Conservation (phyloP, 1,139 yeast genomes). For the Diutina catenulata region DNA sequence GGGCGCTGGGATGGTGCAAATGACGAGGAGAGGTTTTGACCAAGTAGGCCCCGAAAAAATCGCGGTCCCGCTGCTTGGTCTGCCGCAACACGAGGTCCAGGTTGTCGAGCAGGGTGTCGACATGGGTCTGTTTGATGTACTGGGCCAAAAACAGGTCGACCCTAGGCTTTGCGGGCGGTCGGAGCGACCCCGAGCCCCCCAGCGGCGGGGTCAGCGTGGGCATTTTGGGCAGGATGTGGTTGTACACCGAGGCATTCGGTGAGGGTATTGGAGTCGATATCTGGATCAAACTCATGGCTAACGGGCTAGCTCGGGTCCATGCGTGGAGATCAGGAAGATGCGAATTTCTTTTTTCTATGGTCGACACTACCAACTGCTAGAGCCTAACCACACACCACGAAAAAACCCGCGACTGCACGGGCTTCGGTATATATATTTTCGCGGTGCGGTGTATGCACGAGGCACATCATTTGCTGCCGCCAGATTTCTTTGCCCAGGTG, state of each 20-base stretch:
- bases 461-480: too few relatives aligned
- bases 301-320: too few relatives aligned
- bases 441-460: too few relatives aligned
- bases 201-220: neutral
- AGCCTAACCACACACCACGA: too few relatives aligned
- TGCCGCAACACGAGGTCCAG: neutral
- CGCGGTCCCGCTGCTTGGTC: neutral
- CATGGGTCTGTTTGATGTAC: slow-evolving; percentile 16
- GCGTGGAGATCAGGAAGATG: too few relatives aligned
- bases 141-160: slow-evolving; percentile 19
- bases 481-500: too few relatives aligned
- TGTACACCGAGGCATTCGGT: neutral
- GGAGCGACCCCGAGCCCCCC: neutral
- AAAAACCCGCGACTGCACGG: too few relatives aligned
- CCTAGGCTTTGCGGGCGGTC: neutral
- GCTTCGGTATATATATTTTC: too few relatives aligned
- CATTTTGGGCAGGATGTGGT: slow-evolving; percentile 2
- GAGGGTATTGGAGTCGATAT: slow-evolving; percentile 5
- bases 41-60: neutral
- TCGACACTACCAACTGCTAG: too few relatives aligned
- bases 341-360: too few relatives aligned
- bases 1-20: slow-evolving; percentile 14
- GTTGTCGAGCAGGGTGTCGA: neutral
- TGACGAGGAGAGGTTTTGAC: slow-evolving; percentile 4
- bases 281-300: slow-evolving; percentile 5